Percentiles rank a stretch among this genome's conserved stretches.
Conservation (phyloP, 306 rosid genomes). For the cucumber (Cucumis sativus) region DNA sequence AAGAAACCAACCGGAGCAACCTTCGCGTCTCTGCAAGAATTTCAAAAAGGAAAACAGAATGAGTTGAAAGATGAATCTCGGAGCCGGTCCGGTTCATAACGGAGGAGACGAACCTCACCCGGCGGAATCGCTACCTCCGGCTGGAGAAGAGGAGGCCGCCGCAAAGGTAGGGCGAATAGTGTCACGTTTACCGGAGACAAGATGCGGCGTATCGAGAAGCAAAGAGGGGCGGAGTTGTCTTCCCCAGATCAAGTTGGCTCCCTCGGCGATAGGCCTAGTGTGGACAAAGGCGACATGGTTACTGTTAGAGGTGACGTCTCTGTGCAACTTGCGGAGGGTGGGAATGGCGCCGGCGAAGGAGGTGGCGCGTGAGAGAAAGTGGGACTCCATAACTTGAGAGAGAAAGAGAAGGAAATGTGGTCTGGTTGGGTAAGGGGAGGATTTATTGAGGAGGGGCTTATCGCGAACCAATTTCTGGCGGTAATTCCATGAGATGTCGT, state of each 20-base stretch:
- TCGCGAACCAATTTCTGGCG: background rate
- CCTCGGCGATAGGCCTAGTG: conserved; percentile 47
- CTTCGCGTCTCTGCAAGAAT: conserved; percentile 46
- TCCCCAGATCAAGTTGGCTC: conserved; percentile 80
- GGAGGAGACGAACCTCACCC: conserved; percentile 99
- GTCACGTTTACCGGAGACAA: conserved; percentile 18
- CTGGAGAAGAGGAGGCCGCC: conserved; percentile 68
- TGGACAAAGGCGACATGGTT: conserved; percentile 21
- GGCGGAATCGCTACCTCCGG: conserved; percentile 85
- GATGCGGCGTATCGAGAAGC: conserved; percentile 19
- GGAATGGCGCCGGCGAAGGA: conserved; percentile 29
- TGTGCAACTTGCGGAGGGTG: conserved; percentile 28
- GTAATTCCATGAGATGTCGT: background rate
- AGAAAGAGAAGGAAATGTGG: background rate
- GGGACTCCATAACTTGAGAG: conserved; percentile 58
- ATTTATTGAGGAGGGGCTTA: conserved; percentile 11
- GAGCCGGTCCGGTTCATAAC: conserved; percentile 43
- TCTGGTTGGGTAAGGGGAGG: background rate
- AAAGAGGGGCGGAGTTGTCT: conserved; percentile 80
- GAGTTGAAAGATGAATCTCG: conserved; percentile 20
- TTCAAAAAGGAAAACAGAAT: conserved; percentile 8
- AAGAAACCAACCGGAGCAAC: conserved; percentile 57
- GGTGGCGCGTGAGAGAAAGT: conserved; percentile 78
- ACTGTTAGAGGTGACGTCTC: conserved; percentile 7
- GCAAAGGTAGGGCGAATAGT: conserved; percentile 39